These are phyloP conservation scores for Ehretia macrophylla DNA, from an alignment of 257 asterid species.

Conservation along the genomic window DNA sequence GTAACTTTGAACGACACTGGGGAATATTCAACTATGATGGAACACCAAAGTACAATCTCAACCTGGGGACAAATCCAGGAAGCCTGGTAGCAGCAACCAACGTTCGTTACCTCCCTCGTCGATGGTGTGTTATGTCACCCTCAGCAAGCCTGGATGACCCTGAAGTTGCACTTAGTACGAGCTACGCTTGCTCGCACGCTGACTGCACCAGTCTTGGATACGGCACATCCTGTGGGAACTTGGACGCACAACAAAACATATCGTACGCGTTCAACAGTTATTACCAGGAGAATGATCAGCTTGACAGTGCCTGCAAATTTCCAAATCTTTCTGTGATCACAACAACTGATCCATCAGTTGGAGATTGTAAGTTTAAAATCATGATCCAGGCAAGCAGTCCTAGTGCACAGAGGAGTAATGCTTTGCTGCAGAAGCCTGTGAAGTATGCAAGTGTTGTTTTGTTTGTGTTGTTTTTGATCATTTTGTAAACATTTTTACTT, in stretches of 20 bases:
- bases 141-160: constrained; percentile 44
- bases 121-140: constrained; percentile 63
- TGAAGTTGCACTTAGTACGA: constrained; percentile 45
- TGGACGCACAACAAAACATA: constrained; percentile 43
- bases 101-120: constrained; percentile 36
- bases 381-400: constrained; percentile 39
- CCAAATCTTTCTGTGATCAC: constrained; percentile 55
- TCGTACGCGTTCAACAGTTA: constrained; percentile 72
- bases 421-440: constrained; percentile 21
- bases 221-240: constrained; percentile 48
- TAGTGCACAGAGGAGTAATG: constrained; percentile 17
- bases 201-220: constrained; percentile 73
- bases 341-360: constrained; percentile 49
- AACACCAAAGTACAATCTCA: constrained; percentile 57
- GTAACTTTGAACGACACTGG: constrained; percentile 85
- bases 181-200: constrained; percentile 55
- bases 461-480: constrained; percentile 24
- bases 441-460: constrained; percentile 18
- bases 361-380: constrained; percentile 51
- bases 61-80: constrained; percentile 33
- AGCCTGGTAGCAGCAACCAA: constrained; percentile 41
- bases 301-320: constrained; percentile 54
- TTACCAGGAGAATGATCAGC: constrained; percentile 55
- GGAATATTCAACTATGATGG: constrained; percentile 71
- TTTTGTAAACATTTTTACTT: neutral